These are phyloP conservation scores for Brassica juncea DNA, from an alignment of 345 rosid genomes.

Conservation along the genomic window DNA sequence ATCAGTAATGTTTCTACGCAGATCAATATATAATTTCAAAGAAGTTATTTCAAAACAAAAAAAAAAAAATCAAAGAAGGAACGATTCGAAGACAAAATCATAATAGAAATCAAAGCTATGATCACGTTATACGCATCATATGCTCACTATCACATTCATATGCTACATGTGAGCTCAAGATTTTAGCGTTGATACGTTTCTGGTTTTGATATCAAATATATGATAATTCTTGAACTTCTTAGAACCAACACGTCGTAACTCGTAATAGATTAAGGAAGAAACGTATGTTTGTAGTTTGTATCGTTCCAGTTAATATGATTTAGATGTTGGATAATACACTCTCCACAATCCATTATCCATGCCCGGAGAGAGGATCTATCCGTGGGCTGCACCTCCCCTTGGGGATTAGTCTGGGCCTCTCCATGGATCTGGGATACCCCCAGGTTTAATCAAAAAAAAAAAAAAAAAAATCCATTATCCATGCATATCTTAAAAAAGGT, in stretches of 20 bases:
- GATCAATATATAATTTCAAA: not conserved
- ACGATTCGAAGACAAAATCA: not conserved
- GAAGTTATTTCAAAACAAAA: no score
- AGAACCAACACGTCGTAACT: not conserved
- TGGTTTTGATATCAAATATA: not conserved
- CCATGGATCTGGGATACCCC: no score
- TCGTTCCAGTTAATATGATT: not conserved
- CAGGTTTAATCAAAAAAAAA: no score
- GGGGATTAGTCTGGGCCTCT: no score
- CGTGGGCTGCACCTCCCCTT: no score
- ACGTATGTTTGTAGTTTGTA: not conserved
- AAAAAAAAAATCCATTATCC: slow-evolving; percentile 9
- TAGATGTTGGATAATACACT: slow-evolving; percentile 21
- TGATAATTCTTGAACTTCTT: not conserved
- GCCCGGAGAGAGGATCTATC: no score
- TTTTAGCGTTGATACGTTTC: not conserved
- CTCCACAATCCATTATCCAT: not conserved
- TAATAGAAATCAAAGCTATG: not conserved
- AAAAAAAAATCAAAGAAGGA: not conserved
- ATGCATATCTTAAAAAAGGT: slow-evolving; percentile 24
- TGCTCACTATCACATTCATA: slow-evolving; percentile 11
- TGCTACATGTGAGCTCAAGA: slow-evolving; percentile 22
- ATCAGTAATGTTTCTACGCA: not conserved
- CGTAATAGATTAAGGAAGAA: not conserved
- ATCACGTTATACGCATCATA: slow-evolving; percentile 23